Base-by-base conservation (phyloP, 1,284 basidiomycete species). In the Phylloboletellus chloephorus region DNA sequence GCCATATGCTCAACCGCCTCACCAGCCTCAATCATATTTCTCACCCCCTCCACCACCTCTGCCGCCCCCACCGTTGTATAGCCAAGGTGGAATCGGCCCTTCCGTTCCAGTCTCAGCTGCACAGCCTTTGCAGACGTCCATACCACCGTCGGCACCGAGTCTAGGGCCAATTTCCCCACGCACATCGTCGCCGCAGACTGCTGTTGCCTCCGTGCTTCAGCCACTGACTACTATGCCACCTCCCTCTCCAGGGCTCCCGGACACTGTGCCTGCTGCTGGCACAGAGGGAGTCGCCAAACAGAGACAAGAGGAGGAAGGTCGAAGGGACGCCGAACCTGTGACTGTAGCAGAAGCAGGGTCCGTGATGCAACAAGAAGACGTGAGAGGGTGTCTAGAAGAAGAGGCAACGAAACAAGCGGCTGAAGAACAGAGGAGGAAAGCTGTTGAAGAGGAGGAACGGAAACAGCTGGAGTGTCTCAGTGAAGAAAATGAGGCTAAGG, bases 41-140 rank as follows among this genome's bases (percentile, higher is more conserved):
- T 44, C 56, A 1, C 41, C 44, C 0, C 57, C 56, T 0, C 56
- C 54, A 1, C 44, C 47, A 0, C 54, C 46, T 0, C 44, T 52
- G 0, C 53, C 54, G 0, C 52, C 50, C 0, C 46, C 45, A 0
- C 38, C 22, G 10, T 31, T 45, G 22, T 13, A 41, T 31, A 40
- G 10, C 15, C 52, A 51, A 28, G 34, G 12, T 34, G 30, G 21
- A 15, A 40, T 29, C 2, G 25, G 10, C 8, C 12, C 19, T 24
- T 32, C 46, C 13, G 10, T 11, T 12, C 17, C 20, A 1, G 24
- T 16, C 9, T 20, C 41, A 7, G 36, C 23, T 36, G 16, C 30
- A 19, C 59, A 46, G 19, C 31, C 36, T 38, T n/a, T 23, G 5
- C 46, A 41, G 10, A 23, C 42, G 3, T 31, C 39, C 5, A 31